Conservation (phyloP, 352 stramenopile genomes). For the Phytophthora aleatoria region DNA sequence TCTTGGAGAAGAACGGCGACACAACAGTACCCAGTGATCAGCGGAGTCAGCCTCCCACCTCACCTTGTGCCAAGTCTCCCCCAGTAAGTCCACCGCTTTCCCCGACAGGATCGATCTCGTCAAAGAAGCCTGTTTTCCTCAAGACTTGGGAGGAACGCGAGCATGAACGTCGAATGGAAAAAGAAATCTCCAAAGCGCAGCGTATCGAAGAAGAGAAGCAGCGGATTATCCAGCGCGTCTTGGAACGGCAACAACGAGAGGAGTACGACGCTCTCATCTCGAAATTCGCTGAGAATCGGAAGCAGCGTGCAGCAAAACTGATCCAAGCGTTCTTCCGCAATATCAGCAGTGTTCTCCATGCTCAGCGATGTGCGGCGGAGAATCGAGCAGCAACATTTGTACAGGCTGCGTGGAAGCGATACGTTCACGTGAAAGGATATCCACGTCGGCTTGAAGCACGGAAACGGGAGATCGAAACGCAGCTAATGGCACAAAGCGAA, state of each 20-base stretch:
- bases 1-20: conserved; percentile 41
- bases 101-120: conserved; percentile 27
- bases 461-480: conserved; percentile 19
- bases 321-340: conserved; percentile 40
- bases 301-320: conserved; percentile 22
- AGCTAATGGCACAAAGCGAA: conserved; percentile 46
- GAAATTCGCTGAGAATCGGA: conserved; percentile 21
- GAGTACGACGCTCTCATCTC: conserved; percentile 19
- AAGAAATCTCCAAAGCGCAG: conserved; percentile 55
- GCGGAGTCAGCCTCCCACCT: conserved; percentile 4
- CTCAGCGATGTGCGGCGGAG: background rate
- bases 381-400: conserved; percentile 29
- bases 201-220: conserved; percentile 73
- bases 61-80: background rate
- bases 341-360: conserved; percentile 3
- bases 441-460: conserved; percentile 23
- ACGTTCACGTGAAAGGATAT: conserved; percentile 28
- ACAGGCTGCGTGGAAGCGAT: conserved; percentile 41
- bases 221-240: conserved; percentile 42
- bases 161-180: conserved; percentile 55
- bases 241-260: conserved; percentile 41
- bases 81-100: conserved; percentile 15
- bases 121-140: conserved; percentile 63
- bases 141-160: conserved; percentile 81
- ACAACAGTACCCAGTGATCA: background rate